Base-by-base conservation (phyloP, 805 yeast genomes). In the Zygosaccharomyces bailii region DNA sequence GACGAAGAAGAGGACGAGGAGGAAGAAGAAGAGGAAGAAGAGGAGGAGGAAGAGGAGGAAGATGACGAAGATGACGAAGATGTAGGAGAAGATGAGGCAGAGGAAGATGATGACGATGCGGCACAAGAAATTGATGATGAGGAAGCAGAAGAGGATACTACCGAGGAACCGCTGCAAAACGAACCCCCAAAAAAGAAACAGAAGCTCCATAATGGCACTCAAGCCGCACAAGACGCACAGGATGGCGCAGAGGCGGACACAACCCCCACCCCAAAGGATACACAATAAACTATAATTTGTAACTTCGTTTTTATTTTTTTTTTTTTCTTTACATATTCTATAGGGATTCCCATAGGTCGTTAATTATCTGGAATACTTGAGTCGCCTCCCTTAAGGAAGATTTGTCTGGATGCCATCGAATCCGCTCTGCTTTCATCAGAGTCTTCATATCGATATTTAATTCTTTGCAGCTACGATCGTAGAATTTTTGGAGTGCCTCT, bases 381-480 rank as follows among this genome's bases (percentile, higher is more conserved):
- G 77, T 75, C 8, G 72, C 64, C 30, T 54, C 57, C 2, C 48
- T 47, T 39, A 59, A 56, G 10, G 52, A 23, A 4, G 38, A 27
- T 54, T 73, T 75, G 55, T 82, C 89, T 1, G 89, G 89, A 57
- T 82, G 89, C 88, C 88, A 82, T 49, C 76, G 62, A 4, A 82
- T 59, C 43, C 88, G 59, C 52, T 82, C 88, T 21, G 46, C 52
- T 46, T 73, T 78, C 18, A 69, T 46, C 7, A 63, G 49, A 4
- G 52, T 44, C 29, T 39, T 17, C 20, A 40, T 16, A 4, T 45
- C 41, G 8, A 14, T 3, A 4, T 42, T 33, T 33, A 50, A 27
- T 9, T 39, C 14, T 2, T 13, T 2, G 24, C 46, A 31, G 27
- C 54, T 48, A 10, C 31, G 38, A 8, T 34, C 40, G 25, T 56